Conservation (phyloP, 78 protist genomes). For the Dictyostelium firmibasis region DNA sequence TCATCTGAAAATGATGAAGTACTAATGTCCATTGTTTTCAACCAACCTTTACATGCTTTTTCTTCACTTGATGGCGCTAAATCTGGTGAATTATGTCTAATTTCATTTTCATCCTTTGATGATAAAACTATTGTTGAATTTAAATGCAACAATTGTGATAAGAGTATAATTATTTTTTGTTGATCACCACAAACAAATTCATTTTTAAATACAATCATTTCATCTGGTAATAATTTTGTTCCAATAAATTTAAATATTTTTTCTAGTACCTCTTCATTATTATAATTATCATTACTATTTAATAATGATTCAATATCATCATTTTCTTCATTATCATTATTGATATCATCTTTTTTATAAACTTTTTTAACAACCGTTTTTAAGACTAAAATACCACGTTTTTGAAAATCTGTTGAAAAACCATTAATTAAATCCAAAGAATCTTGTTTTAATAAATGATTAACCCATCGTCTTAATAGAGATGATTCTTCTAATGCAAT, state of each 20-base stretch:
- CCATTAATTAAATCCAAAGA: not conserved
- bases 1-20: slow-evolving; percentile 38
- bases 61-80: slow-evolving; percentile 50
- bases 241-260: not conserved
- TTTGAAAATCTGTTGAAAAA: not conserved
- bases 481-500: slow-evolving; percentile 17
- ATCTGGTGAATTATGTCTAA: slow-evolving; percentile 23
- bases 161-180: not conserved
- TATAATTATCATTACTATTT: not conserved
- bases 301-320: not conserved
- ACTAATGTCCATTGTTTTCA: slow-evolving; percentile 52
- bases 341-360: not conserved
- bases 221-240: not conserved
- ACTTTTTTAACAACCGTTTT: not conserved
- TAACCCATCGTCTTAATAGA: slow-evolving; percentile 39
- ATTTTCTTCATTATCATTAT: not conserved
- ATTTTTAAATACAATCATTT: not conserved
- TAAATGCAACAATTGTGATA: slow-evolving; percentile 38
- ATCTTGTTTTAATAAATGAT: slow-evolving; percentile 30
- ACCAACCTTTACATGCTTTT: slow-evolving; percentile 64
- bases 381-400: not conserved
- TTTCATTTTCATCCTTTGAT: not conserved
- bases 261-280: not conserved
- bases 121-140: slow-evolving; percentile 1
- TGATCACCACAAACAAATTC: not conserved